Base-by-base conservation (phyloP, 2,329 filamentous ascomycete genomes). In the Chaetomiaceae sp. region DNA sequence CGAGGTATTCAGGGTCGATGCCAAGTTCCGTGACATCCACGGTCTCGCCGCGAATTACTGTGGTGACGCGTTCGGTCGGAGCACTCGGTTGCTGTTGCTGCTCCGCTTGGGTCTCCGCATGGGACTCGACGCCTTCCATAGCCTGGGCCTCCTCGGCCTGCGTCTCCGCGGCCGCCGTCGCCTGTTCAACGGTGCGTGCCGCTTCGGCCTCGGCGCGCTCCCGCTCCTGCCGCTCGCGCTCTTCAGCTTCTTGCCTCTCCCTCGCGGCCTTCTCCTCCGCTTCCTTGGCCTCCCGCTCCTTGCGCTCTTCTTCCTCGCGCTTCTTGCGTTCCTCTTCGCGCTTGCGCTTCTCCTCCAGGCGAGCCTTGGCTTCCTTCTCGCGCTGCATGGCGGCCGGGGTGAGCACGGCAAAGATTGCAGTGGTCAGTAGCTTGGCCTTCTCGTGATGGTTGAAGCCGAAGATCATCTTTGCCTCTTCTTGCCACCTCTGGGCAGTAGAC, bases 1-100 rank as follows among this genome's bases (percentile, higher is more conserved):
- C 89, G 6, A 99, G 82, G 70, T 96, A 99, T 53, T 95, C 91
- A 15, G 88, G 82, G 66, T 99, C 94, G 63, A 99, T 97, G 45
- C 92, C 91, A 57, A 99, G 79, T 56, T 89, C 89, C 0, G 94
- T 99, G 45, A 99, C 94, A 68, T 99, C 94, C 49, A 95, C 82
- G 64, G 94, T 85, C 59, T 88, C 87, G 23, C 91, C 92, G 56
- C 91, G 79, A 50, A 99, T 91, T 2, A 82, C 91, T 15, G 89
- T 95, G 63, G 85, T 86, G 27, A 95, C 80, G 44, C 91, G 86
- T 50, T 79, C 73, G 47, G 80, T 65, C 50, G 72, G 70, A 47
- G 72, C 69, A 20, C 60, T 62, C 46, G 64, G 64, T 20, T 66
- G 60, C 43, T 66, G 64, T 23, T 60, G 64, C 15, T 60, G 64